These are phyloP conservation scores for Collybia nuda DNA, from an alignment of 768 basidiomycete genomes.

Conservation along the genomic window DNA sequence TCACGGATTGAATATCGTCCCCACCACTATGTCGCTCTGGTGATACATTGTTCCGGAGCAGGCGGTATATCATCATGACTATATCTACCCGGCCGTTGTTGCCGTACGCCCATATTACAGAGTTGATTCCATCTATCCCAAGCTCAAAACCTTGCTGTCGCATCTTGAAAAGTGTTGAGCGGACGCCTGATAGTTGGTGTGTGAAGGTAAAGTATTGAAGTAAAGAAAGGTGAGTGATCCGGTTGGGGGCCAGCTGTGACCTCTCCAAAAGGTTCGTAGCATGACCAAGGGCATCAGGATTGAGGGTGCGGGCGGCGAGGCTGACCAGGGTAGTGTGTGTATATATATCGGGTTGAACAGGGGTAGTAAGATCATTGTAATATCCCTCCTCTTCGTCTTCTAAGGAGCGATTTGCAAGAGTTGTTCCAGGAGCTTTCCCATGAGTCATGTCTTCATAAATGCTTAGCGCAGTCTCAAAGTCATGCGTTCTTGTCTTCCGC, in stretches of 20 bases:
- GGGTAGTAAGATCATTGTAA: slow-evolving; percentile 3
- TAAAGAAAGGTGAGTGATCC: slow-evolving; percentile 61
- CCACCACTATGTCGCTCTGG: slow-evolving; percentile 32
- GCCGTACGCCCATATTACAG: slow-evolving; percentile 69
- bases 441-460: slow-evolving; percentile 62
- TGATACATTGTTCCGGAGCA: slow-evolving; percentile 54
- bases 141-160: slow-evolving; percentile 47
- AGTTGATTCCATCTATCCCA: slow-evolving; percentile 67
- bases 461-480: slow-evolving; percentile 60
- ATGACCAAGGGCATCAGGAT: slow-evolving; percentile 42
- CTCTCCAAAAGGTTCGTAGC: slow-evolving; percentile 52
- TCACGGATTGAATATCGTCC: slow-evolving; percentile 33
- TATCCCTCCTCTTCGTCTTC: slow-evolving; percentile 8
- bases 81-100: slow-evolving; percentile 51
- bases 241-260: slow-evolving; percentile 56
- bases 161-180: slow-evolving; percentile 55
- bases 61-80: slow-evolving; percentile 60
- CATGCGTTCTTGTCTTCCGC: slow-evolving; percentile 53
- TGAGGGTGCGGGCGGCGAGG: slow-evolving; percentile 56
- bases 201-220: slow-evolving; percentile 53
- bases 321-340: slow-evolving; percentile 70
- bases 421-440: slow-evolving; percentile 40
- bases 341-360: slow-evolving; percentile 56
- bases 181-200: slow-evolving; percentile 50
- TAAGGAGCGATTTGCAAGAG: slow-evolving; percentile 16